Evolutionary conservation across 2,329 filamentous ascomycete genomes (phyloP), one percentile per base, ranked within the genome.

Genomic region (Xylariaceae sp.): DNA sequence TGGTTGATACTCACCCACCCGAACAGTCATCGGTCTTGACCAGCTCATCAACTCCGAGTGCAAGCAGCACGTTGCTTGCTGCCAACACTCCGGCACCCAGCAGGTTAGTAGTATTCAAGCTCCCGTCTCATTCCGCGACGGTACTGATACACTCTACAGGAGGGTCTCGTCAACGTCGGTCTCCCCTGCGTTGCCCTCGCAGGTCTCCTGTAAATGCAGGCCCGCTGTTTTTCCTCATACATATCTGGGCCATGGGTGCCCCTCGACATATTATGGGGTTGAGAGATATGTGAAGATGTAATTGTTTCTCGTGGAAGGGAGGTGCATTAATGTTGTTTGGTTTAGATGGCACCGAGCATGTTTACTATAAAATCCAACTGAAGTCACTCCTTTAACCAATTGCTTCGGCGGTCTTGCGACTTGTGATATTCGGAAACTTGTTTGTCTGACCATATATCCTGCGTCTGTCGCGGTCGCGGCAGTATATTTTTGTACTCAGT

Each of bases 1-100:
- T 13, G 1, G 21, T 12, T 2, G 7, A 41, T 45, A 19, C 47
- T 57, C 32, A 57, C 30, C 13, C 1, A 1, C n/a, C 3, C 12
- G 15, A 2, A 39, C 16, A 65, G 61, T 63, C 15, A 61, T 66
- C 54, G 67, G 64, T 49, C 41, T 68, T 1, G 32, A 48, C 21
- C 66, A 68, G 52, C 30, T 68, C 30, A 61, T 68, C 39, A 58
- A 68, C 44, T 58, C 39, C 53, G 61, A 66, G 55, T 69, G 66
- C 65, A 65, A 63, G 60, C 65, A 68, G 61, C 65, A 57, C 30
- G 64, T 60, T 42, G 66, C 65, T 51, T 69, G 65, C 63, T 69
- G 67, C 63, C 66, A 68, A 62, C 55, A 64, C 63, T 63, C 63
- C 41, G 64, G 62, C 45, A 51, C 54, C 51, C 32, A 51, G 7